Evolutionary conservation across 345 rosid species (phyloP).

Genomic region (Limnanthes douglasii): DNA sequence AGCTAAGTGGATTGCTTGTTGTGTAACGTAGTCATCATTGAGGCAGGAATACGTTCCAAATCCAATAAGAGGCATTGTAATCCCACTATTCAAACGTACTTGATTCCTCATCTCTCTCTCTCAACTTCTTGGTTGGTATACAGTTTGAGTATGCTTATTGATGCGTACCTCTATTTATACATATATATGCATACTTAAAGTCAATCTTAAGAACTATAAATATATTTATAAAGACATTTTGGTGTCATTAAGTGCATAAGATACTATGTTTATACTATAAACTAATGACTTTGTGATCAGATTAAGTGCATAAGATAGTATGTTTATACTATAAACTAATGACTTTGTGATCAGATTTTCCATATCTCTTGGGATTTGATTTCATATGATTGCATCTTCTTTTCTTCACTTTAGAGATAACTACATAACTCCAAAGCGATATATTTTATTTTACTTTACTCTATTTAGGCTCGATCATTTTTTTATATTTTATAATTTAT

Average conservation of each 20-base stretch:
- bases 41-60: conserved; percentile 57
- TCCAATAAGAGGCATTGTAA: conserved; percentile 53
- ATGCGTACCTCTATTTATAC: conserved; percentile 7
- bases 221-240: conserved; percentile 9
- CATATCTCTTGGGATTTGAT: conserved; percentile 79
- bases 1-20: conserved; percentile 45
- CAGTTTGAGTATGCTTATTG: neutral
- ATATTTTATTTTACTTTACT: too few species aligned
- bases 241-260: conserved; percentile 10
- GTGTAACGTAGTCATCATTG: conserved; percentile 27
- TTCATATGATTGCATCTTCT: too few species aligned
- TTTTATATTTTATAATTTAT: too few species aligned
- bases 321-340: conserved; percentile 1
- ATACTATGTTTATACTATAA: conserved; percentile 6
- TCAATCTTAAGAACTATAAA: conserved; percentile 27
- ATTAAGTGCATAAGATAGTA: neutral
- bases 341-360: conserved; percentile 18
- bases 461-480: too few species aligned
- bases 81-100: conserved; percentile 42
- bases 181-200: conserved; percentile 18
- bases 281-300: conserved; percentile 3
- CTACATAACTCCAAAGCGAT: too few species aligned
- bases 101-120: conserved; percentile 22
- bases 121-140: neutral
- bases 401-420: too few species aligned